These are phyloP conservation scores for Nadsonia commutata DNA, from an alignment of 1,139 yeast species.

Conservation along the genomic window DNA sequence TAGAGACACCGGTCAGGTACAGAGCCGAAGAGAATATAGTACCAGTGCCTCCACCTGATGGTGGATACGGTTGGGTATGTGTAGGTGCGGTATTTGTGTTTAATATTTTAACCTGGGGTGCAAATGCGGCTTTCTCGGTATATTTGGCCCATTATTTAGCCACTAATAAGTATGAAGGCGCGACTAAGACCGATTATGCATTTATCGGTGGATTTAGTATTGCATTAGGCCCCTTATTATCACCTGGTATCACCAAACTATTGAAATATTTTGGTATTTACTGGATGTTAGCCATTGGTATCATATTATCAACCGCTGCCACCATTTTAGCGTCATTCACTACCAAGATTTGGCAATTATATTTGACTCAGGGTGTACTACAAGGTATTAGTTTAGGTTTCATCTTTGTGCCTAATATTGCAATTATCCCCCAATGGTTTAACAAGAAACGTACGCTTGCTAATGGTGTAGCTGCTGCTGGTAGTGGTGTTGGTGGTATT, in stretches of 20 bases:
- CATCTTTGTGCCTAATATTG: constrained; percentile 43
- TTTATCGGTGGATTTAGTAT: constrained; percentile 54
- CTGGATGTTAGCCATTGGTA: constrained; percentile 33
- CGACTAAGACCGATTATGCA: constrained; percentile 47
- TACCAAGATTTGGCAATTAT: constrained; percentile 44
- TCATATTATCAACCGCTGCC: constrained; percentile 39
- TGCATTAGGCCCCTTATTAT: constrained; percentile 39
- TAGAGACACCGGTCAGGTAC: too few relatives aligned
- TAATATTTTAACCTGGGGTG: constrained; percentile 59
- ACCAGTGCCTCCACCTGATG: constrained; percentile 54
- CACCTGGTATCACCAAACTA: constrained; percentile 27
- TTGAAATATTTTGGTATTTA: constrained; percentile 22
- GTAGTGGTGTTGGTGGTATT: constrained; percentile 23
- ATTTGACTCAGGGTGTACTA: constrained; percentile 52
- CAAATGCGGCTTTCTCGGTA: constrained; percentile 56
- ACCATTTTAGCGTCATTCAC: constrained; percentile 54
- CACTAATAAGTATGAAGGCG: constrained; percentile 37
- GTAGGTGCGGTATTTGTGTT: constrained; percentile 39
- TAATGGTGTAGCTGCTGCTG: constrained; percentile 27
- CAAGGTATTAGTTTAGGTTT: constrained; percentile 49
- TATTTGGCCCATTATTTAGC: constrained; percentile 43
- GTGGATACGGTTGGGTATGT: constrained; percentile 60
- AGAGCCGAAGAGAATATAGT: too few relatives aligned
- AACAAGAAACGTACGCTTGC: constrained; percentile 41
- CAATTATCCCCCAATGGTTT: constrained; percentile 49